Base-by-base conservation (phyloP, 2,329 filamentous ascomycete genomes). In the Aspergillus jensenii region DNA sequence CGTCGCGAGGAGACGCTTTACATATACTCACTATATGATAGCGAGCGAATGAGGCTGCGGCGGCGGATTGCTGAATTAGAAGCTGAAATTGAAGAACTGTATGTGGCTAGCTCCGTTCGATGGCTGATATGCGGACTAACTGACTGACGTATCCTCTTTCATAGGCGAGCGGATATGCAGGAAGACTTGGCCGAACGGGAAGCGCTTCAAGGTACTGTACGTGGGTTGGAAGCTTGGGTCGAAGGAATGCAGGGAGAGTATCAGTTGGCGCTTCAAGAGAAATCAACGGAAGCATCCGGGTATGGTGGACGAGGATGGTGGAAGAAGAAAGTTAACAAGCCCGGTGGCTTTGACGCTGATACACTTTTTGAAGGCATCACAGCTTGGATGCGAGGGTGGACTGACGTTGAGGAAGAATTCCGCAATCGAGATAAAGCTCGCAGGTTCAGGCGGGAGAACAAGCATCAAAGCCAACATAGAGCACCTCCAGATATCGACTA, bases 1-100 rank as follows among this genome's bases (percentile, higher is more conserved):
- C 66, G 64, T 61, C 78, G 59, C 46, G 47, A 54, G 31, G 68
- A 76, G 56, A 65, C 68, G 3, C 64, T 85, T 78, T 84, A 87
- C 63, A 86, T 90, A 57, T 85, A 88, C 66, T 79, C 79, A 23
- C 72, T 88, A 33, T 81, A 88, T 21, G 79, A 86, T 52, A 80
- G 80, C 43, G 81, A 84, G 59, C 81, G 84, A 57, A 82, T 87
- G 68, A 78, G 78, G 39, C 80, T 86, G 51, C 81, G 82, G 43
- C 78, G 84, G 62, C 82, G 82, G 52, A 84, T 89, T 57, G 77
- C 85, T 23, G 82, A 84, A 58, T 77, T 89, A 14, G 84, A 89
- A 65, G 79, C 79, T 39, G 81, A 84, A 44, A 77, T 89, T 44
- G 68, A 78, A 41, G 80, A 86, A 60, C 76, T 89, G 83, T 87